Evolutionary conservation across 495 filamentous ascomycete genomes (phyloP).

Genomic region (Aspergillus nanangensis): DNA sequence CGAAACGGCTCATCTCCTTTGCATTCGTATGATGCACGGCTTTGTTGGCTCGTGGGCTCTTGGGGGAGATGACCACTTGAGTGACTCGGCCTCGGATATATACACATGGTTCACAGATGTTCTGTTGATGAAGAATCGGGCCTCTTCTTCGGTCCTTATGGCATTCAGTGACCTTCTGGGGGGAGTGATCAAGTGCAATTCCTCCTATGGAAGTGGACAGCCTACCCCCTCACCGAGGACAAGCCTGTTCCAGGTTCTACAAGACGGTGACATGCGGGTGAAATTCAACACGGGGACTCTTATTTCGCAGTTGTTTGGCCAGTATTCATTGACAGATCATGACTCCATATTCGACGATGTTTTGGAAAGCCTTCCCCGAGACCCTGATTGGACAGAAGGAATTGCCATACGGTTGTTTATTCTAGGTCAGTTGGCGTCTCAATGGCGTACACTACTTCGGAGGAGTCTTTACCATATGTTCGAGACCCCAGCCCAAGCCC

Average conservation of each 20-base stretch:
- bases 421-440: conserved; percentile 67
- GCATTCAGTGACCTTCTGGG: conserved; percentile 63
- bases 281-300: conserved; percentile 67
- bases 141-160: conserved; percentile 65
- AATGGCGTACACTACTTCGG: conserved; percentile 76
- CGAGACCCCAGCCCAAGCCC: conserved; percentile 72
- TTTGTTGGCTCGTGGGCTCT: conserved; percentile 62
- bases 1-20: conserved; percentile 67
- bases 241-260: conserved; percentile 68
- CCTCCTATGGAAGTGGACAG: conserved; percentile 53
- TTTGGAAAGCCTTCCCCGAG: conserved; percentile 64
- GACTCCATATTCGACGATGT: conserved; percentile 78
- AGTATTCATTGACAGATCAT: conserved; percentile 72
- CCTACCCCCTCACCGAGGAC: conserved; percentile 65
- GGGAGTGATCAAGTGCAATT: conserved; percentile 57
- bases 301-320: conserved; percentile 72
- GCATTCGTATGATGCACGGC: conserved; percentile 65
- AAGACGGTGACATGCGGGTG: conserved; percentile 61
- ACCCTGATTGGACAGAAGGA: conserved; percentile 69
- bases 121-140: conserved; percentile 55
- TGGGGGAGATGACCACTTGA: conserved; percentile 48
- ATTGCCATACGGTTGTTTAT: conserved; percentile 79
- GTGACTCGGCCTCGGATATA: conserved; percentile 62
- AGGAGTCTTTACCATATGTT: conserved; percentile 89
- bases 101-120: conserved; percentile 73